Base-by-base conservation (phyloP, 768 basidiomycete genomes). In the Agrocybe praecox region DNA sequence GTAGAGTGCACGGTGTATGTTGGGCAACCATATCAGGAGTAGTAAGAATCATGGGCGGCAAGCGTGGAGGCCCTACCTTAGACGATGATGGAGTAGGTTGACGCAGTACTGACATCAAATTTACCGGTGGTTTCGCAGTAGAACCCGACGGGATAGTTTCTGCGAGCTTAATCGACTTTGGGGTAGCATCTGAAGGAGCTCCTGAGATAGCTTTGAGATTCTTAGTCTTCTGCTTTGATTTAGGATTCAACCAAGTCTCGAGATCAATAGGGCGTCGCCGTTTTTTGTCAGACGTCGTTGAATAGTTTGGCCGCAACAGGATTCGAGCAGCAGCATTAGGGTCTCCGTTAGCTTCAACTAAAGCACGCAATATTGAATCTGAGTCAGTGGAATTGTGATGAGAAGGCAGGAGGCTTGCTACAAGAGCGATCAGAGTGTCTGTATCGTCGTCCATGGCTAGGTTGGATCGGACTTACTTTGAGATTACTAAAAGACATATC, bases 1-100 rank as follows among this genome's bases (percentile, higher is more conserved):
- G 90, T 43, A 92, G 66, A 1, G 92, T 92, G 58, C 89, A 92
- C 0, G 92, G 88, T 0, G 84, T 88, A 66, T 93, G 81, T 60
- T 83, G 66, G 23, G 86, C 78, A 2, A 94, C 83, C 72, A 90
- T 75, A 17, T 76, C 70, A 17, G 91, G 84, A 46, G 76, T 87
- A 6, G 80, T 74, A 2, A 94, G 81, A 2, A 76, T 80, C 24
- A 93, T 69, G 6, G 90, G 90, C n/a, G 80, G 74, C 22, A 84
- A 69, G 49, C 80, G 77, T 33, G 70, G 69, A 2, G 71, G 62
- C 5, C 52, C 61, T 60, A 73, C 74, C 14, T 67, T 65, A 8
- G 72, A 55, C 26, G 76, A 73, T 3, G 76, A 77, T 45, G 26
- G 26, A 29, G 5, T 9, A 40, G 85, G 79, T 49, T 79, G 81